Base-by-base conservation (phyloP, 2,329 filamentous ascomycete genomes). In the Colletotrichum sp. region DNA sequence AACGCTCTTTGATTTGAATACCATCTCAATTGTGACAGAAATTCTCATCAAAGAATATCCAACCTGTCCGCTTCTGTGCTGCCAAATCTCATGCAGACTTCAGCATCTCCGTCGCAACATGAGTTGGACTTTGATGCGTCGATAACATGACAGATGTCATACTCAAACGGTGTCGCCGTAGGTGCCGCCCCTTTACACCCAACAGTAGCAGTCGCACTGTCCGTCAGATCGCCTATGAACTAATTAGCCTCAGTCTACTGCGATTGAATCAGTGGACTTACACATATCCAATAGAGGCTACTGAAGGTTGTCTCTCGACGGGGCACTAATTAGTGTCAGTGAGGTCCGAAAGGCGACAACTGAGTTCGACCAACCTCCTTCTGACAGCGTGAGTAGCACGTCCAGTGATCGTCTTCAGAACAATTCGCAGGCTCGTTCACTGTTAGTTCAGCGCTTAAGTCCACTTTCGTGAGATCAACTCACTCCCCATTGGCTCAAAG, bases 261-360 rank as follows among this genome's bases (percentile, higher is more conserved):
- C 19, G 16, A 34, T 34, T 34, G 8, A 19, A n/a, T n/a, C 16
- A 44, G 39, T 8, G 19, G 5, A 44, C 39, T 49, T 49, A 52
- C 44, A 5, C 6, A 52, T 52, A 52, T 8, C 44, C 44, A 1
- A 52, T 52, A 52, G 44, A 52, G 2, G 44, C 44, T 1, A 25
- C n/a, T 25, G 44, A 52, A 2, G 44, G 44, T 2, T 52, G 44
- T 52, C 44, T 52, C 6, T 22, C n/a, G 1, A 52, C 44, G 11
- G 44, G 44, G 44, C 44, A 52, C n/a, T 52, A 2, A 5, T 13
- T 8, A 8, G 0, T 22, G n/a, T 52, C n/a, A 52, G n/a, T 52
- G 0, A 52, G n/a, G 0, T 52, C 44, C 0, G 0, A 3, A 7
- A 1, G 44, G 44, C 2, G 2, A 8, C n/a, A 7, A 2, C n/a